Percentiles rank a stretch among this genome's conserved stretches.
phyloP scores from a whole-genome alignment of 805 yeast genomes.

The Saturnispora galanensis region DNA sequence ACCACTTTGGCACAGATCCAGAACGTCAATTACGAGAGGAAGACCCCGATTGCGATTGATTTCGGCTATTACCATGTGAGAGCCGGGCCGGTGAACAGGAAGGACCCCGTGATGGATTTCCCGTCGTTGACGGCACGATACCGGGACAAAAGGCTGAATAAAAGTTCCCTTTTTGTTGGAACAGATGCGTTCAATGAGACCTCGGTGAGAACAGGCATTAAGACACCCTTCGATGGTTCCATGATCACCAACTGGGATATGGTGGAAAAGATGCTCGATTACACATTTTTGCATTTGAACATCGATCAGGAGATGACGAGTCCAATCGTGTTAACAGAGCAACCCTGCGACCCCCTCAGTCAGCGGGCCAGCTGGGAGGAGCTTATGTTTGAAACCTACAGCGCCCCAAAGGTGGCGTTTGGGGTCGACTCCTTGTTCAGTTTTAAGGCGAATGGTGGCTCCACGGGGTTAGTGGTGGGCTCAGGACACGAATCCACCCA shows the following conservation, averaged over 20 bases:
- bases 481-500: slow-evolving; percentile 78
- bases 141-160: slow-evolving; percentile 65
- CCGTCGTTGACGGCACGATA: slow-evolving; percentile 62
- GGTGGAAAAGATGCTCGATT: slow-evolving; percentile 74
- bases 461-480: slow-evolving; percentile 67
- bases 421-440: slow-evolving; percentile 83
- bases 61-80: slow-evolving; percentile 59
- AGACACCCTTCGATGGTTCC: slow-evolving; percentile 80
- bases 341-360: slow-evolving; percentile 55
- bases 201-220: slow-evolving; percentile 54
- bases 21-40: slow-evolving; percentile 31
- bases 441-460: slow-evolving; percentile 51
- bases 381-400: slow-evolving; percentile 74
- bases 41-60: slow-evolving; percentile 80
- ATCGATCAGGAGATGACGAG: slow-evolving; percentile 56
- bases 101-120: slow-evolving; percentile 50
- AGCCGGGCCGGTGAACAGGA: slow-evolving; percentile 44
- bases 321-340: slow-evolving; percentile 76
- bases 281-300: slow-evolving; percentile 69
- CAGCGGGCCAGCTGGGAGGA: slow-evolving; percentile 75
- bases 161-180: slow-evolving; percentile 66
- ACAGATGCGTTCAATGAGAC: slow-evolving; percentile 70
- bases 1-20: neutral
- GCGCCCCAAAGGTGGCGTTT: slow-evolving; percentile 60
- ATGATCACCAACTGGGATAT: slow-evolving; percentile 89